Conservation (phyloP, 73 alveolate genomes). For the Stentor roeselii region DNA sequence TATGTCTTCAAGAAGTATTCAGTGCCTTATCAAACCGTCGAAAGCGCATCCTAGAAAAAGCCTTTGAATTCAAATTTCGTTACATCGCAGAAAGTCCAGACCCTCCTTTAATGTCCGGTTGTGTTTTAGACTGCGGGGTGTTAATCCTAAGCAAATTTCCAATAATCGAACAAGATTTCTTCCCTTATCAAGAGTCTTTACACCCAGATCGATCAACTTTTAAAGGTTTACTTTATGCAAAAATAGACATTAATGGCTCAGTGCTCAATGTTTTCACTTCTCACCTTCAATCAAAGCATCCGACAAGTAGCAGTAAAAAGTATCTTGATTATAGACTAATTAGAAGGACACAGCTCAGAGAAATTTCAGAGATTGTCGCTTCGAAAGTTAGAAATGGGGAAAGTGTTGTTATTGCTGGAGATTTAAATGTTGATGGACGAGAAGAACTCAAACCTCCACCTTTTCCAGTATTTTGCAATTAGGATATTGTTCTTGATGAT, state of each 20-base stretch:
- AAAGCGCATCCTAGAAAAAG: constrained; percentile 32
- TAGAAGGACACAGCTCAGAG: not conserved
- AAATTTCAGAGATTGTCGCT: not conserved
- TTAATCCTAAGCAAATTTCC: constrained; percentile 2
- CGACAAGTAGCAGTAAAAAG: not conserved
- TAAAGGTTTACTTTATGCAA: constrained; percentile 22
- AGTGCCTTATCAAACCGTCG: constrained; percentile 63
- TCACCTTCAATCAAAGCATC: constrained; percentile 18
- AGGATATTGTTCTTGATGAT: constrained; percentile 7
- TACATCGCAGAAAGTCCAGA: constrained; percentile 3
- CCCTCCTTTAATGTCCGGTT: not conserved
- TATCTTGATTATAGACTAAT: constrained; percentile 3
- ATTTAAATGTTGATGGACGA: constrained; percentile 21
- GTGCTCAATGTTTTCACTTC: not conserved
- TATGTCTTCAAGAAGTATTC: constrained; percentile 89
- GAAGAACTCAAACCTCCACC: constrained; percentile 20
- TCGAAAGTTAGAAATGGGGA: not conserved
- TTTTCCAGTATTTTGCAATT: constrained; percentile 1
- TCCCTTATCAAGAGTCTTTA: not conserved
- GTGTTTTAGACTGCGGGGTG: constrained; percentile 8
- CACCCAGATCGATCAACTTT: constrained; percentile 11
- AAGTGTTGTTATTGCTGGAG: constrained; percentile 16
- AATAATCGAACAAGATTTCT: constrained; percentile 7
- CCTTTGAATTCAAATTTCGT: not conserved
- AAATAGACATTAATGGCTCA: not conserved